Conservation (phyloP, 225 moss, liverwort and hornwort species). For the Polytrichum commune region DNA sequence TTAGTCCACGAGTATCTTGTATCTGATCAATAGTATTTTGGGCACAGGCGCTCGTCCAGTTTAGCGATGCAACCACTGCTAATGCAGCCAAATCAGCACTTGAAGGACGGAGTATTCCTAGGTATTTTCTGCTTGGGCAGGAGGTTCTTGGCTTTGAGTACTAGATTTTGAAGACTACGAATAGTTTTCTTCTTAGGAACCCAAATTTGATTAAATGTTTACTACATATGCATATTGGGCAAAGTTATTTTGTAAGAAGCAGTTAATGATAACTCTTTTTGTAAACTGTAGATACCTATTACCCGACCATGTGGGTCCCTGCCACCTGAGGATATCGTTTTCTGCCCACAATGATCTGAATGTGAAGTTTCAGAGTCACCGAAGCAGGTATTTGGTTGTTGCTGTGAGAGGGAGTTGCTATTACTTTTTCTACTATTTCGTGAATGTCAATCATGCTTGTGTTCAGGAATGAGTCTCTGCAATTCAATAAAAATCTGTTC, state of each 20-base stretch:
- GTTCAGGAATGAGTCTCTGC: too few species aligned
- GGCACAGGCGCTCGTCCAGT: conserved; percentile 91
- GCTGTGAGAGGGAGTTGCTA: too few species aligned
- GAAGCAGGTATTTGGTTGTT: conserved; percentile 69
- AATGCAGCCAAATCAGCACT: conserved; percentile 95
- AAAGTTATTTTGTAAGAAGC: too few species aligned
- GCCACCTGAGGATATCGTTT: conserved; percentile 94
- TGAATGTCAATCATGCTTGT: too few species aligned
- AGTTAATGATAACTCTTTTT: background rate
- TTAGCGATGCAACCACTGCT: conserved; percentile 95
- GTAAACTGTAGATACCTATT: conserved; percentile 66
- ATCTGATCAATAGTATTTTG: background rate
- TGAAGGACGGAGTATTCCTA: conserved; percentile 96
- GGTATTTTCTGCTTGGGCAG: conserved; percentile 24
- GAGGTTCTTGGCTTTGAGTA: too few species aligned
- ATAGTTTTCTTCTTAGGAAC: too few species aligned
- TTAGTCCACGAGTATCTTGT: too few species aligned
- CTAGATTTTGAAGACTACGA: too few species aligned
- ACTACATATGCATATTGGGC: too few species aligned
- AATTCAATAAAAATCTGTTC: too few species aligned
- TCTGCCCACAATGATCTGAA: conserved; percentile 98
- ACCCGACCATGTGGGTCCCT: conserved; percentile 93
- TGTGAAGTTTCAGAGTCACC: conserved; percentile 98
- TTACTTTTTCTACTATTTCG: too few species aligned
- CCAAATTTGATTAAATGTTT: too few species aligned